Conservation (phyloP, 768 basidiomycete species). For the Termitomyces sp. region DNA sequence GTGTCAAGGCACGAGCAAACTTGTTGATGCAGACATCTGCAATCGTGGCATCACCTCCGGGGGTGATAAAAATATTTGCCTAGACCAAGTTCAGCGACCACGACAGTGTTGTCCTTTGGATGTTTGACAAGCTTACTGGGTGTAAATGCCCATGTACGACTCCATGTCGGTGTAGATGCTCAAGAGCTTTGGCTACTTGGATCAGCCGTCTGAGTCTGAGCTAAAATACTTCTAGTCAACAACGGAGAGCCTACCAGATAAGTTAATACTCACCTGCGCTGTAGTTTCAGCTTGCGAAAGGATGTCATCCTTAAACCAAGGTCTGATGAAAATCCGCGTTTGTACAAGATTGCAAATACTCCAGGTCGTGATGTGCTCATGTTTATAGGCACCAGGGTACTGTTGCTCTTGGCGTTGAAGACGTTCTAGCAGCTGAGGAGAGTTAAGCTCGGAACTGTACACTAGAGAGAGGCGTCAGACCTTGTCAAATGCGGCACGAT, state of each 20-base stretch:
- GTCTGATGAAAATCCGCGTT: neutral
- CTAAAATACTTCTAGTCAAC: neutral
- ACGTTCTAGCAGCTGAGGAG: neutral
- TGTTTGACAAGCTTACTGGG: neutral
- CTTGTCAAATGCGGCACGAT: neutral
- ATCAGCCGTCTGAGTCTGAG: neutral
- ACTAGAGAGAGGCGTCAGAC: neutral
- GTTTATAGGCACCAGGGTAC: neutral
- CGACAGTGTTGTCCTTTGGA: too few species aligned
- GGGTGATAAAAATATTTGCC: neutral
- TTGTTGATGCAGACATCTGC: constrained; percentile 1
- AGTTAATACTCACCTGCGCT: neutral
- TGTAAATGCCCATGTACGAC: neutral
- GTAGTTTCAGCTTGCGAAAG: neutral
- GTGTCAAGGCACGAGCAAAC: neutral
- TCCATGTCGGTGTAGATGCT: neutral
- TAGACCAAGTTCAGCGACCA: neutral
- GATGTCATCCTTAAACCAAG: neutral
- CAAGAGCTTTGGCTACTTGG: neutral
- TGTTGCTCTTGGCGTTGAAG: neutral
- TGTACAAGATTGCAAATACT: neutral
- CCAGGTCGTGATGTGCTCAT: neutral
- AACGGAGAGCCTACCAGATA: neutral
- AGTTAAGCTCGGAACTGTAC: neutral
- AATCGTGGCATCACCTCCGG: neutral